Evolutionary conservation across 768 basidiomycete species (phyloP).

Genomic region (Xerocomellus intermedius): DNA sequence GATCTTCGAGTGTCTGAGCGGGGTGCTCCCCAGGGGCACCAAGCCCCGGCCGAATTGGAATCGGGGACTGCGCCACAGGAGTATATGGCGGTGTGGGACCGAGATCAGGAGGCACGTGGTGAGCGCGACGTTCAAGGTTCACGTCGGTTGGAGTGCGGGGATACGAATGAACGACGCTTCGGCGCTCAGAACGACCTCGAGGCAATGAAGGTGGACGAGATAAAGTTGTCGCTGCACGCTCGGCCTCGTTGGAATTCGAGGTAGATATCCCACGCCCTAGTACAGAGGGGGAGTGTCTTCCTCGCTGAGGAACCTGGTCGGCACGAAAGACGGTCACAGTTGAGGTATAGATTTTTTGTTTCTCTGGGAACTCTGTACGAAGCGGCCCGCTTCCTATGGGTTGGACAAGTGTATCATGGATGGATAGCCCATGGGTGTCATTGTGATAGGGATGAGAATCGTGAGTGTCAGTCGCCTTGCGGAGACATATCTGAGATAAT

Average conservation of each 20-base stretch:
- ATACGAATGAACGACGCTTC: neutral
- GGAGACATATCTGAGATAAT: slow-evolving; percentile 2
- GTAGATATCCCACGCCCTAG: slow-evolving; percentile 19
- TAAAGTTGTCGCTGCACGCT: neutral
- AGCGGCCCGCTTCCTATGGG: slow-evolving; percentile 59
- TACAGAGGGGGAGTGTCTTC: slow-evolving; percentile 20
- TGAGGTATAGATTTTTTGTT: slow-evolving; percentile 69
- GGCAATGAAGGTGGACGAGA: neutral
- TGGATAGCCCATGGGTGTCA: neutral
- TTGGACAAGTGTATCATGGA: neutral
- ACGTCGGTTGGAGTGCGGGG: neutral
- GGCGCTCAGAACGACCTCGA: slow-evolving; percentile 7
- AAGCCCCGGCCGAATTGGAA: neutral
- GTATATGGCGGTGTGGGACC: slow-evolving; percentile 31
- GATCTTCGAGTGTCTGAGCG: slow-evolving; percentile 22
- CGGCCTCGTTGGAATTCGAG: neutral
- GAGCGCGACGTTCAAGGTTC: neutral
- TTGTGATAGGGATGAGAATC: neutral
- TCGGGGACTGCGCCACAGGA: neutral
- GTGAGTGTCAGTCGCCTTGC: neutral
- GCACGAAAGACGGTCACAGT: slow-evolving; percentile 76
- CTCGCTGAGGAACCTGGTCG: slow-evolving; percentile 37
- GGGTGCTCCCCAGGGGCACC: slow-evolving; percentile 5
- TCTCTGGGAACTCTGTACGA: slow-evolving; percentile 72
- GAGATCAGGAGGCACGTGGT: slow-evolving; percentile 1